Percentiles rank a stretch among this genome's conserved stretches.
phyloP scores from a whole-genome alignment of 2,329 filamentous ascomycete species.

The Nannizzia gypsea region DNA sequence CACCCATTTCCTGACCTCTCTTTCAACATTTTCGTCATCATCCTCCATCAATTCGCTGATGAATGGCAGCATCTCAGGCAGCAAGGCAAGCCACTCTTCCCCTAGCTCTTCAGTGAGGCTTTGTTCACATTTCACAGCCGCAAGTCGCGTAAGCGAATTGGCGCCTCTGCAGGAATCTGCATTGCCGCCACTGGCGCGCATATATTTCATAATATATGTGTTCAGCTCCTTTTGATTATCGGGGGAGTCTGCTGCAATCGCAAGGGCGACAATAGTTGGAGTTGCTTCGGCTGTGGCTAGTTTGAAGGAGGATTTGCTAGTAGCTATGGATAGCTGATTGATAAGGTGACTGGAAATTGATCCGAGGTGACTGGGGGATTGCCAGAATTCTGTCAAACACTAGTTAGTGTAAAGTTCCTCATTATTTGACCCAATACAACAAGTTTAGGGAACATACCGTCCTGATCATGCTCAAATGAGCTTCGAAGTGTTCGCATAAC shows the following conservation, averaged over 20 bases:
- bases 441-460: constrained; percentile 39
- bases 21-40: constrained; percentile 85
- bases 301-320: constrained; percentile 27
- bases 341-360: constrained; percentile 59
- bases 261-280: constrained; percentile 67
- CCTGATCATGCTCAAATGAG: constrained; percentile 79
- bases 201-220: constrained; percentile 59
- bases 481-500: constrained; percentile 60
- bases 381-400: constrained; percentile 61
- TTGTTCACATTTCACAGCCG: constrained; percentile 71
- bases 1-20: constrained; percentile 83
- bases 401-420: constrained; percentile 5
- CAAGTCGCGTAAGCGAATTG: constrained; percentile 59
- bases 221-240: constrained; percentile 91
- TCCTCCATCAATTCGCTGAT: constrained; percentile 95
- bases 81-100: constrained; percentile 82
- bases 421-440: neutral
- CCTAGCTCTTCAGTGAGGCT: constrained; percentile 67
- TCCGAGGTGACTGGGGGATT: constrained; percentile 74
- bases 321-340: constrained; percentile 48
- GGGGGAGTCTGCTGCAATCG: constrained; percentile 65
- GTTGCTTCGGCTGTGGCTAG: constrained; percentile 49
- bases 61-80: constrained; percentile 92
- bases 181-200: constrained; percentile 46
- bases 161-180: constrained; percentile 36